Base-by-base conservation (phyloP, 163 green algal species). In the Scenedesmus sp. region DNA sequence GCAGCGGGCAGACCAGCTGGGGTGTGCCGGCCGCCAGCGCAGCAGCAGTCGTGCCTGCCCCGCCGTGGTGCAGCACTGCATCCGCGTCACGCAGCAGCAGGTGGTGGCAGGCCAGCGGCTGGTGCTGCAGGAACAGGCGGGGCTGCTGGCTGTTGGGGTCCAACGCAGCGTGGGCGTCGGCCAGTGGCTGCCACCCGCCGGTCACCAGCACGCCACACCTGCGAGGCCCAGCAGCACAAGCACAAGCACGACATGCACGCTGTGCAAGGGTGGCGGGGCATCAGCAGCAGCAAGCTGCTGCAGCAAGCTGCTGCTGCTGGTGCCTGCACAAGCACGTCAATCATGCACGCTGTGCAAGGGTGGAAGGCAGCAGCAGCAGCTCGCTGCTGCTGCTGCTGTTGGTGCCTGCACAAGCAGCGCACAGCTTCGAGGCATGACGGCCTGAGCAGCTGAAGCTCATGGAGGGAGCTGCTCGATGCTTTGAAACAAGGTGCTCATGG, bases 1-100 rank as follows among this genome's bases (percentile, higher is more conserved):
- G 94, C n/a, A 96, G 86, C 0, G 96, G 96, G 87, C 93, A 96
- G 4, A 95, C 46, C 1, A 96, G 46, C 89, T 96, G 93, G 1
- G 96, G 96, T 0, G 70, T 59, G 46, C 94, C 94, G 49, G 92
- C 93, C 20, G 73, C 82, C 81, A 97, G 83, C 1, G 91, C 93
- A 35, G 96, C 95, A 24, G 94, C 95, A 13, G 89, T 89, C 2
- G 95, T 96, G 12, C 95, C 95, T 3, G 92, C 94, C 15, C 94
- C 93, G 0, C 89, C 92, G 81, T 93, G 91, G 65, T 93, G 90
- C 85, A 95, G 49, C 42, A 93, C 44, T 4, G 49, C 86, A 35
- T 73, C 33, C n/a, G 89, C 94, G 26, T 12, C 18, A 5, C 89
- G 81, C 72, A 95, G 80, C 51, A 94, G 59, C 83, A 86, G 53